A percentile compares a stretch with the other conserved stretches of the same genome.
phyloP scores from a whole-genome alignment of 176 grass and related monocot species.

The Areca catechu region DNA sequence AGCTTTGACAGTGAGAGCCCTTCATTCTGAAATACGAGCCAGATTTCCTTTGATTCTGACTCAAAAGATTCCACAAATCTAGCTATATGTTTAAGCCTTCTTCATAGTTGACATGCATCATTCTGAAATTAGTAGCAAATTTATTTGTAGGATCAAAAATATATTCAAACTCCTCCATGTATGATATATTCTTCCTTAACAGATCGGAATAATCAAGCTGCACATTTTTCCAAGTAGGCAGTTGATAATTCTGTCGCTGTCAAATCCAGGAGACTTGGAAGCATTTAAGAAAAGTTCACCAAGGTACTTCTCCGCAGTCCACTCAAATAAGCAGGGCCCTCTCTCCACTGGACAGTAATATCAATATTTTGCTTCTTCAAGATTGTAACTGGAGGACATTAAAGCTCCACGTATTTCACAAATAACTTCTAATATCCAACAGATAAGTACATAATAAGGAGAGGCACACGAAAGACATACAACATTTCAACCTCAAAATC shows the following conservation, averaged over 20 bases:
- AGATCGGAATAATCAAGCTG: constrained; percentile 18
- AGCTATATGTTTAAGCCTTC: constrained; percentile 75
- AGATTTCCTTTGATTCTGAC: constrained; percentile 90
- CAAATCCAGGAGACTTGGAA: constrained; percentile 51
- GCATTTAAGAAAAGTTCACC: constrained; percentile 89
- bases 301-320: constrained; percentile 94
- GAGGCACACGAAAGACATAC: too few species aligned
- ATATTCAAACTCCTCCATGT: constrained; percentile 12
- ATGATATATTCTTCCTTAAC: constrained; percentile 32
- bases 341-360: constrained; percentile 66
- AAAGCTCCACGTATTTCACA: too few species aligned
- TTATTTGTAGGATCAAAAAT: constrained; percentile 2
- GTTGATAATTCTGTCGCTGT: constrained; percentile 25
- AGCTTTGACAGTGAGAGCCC: constrained; percentile 77
- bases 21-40: constrained; percentile 91
- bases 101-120: constrained; percentile 4
- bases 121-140: not conserved
- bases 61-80: constrained; percentile 97
- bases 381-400: too few species aligned
- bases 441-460: too few species aligned
- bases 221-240: constrained; percentile 18
- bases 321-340: constrained; percentile 85
- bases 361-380: not conserved
- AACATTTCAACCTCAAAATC: too few species aligned
- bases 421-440: too few species aligned